Conservation (phyloP, 345 rosid genomes). For the Clausena lansium region DNA sequence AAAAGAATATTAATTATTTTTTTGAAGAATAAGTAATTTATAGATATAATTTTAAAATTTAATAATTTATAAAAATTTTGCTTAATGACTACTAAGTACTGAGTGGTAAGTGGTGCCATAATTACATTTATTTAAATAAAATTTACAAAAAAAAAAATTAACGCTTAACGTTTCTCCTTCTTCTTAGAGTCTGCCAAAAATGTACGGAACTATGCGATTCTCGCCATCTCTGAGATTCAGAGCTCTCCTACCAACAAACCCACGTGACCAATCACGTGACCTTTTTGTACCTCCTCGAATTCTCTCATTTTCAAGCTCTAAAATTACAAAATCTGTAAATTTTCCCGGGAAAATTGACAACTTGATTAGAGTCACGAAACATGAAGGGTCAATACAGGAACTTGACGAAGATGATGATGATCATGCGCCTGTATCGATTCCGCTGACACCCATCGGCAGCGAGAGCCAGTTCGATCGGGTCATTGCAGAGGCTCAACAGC, state of each 20-base stretch:
- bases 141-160: no score
- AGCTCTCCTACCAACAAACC: conserved; percentile 26
- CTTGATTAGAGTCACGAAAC: conserved; percentile 14
- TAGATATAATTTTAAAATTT: no score
- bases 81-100: no score
- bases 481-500: conserved; percentile 72
- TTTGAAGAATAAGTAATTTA: no score
- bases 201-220: conserved; percentile 33
- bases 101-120: no score
- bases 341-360: conserved; percentile 23
- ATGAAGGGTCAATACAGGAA: conserved; percentile 39
- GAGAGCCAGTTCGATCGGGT: conserved; percentile 77
- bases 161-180: not conserved
- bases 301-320: conserved; percentile 17
- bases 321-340: conserved; percentile 3
- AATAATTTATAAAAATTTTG: no score
- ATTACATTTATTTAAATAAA: no score
- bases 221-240: conserved; percentile 29
- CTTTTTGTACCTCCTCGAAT: conserved; percentile 15
- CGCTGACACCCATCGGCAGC: conserved; percentile 49
- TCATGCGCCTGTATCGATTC: conserved; percentile 61
- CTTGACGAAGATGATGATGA: conserved; percentile 73
- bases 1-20: no score
- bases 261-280: conserved; percentile 14
- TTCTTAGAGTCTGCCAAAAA: not conserved